phyloP scores from a whole-genome alignment of 2,329 filamentous ascomycete species.

The Fragosphaeria purpurea region DNA sequence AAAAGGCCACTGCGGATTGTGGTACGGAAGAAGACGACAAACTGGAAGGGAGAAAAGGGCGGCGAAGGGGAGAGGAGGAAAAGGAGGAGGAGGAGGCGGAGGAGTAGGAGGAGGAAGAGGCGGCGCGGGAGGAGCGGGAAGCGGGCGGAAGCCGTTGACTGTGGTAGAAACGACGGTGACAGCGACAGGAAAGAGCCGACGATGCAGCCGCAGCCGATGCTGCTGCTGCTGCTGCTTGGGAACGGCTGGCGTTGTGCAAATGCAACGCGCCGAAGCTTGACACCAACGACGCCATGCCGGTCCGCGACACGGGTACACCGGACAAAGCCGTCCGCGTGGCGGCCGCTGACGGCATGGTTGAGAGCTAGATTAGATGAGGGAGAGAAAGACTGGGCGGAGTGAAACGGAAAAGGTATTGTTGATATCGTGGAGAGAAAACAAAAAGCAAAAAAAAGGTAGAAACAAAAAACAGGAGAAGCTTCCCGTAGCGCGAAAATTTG shows the following conservation, averaged over 20 bases:
- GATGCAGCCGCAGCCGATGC: background rate
- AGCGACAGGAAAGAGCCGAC: background rate
- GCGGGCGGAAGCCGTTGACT: too few relatives aligned
- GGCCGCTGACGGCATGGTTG: slow-evolving; percentile 16
- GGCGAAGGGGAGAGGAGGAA: background rate
- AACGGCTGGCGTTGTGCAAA: background rate
- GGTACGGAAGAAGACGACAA: background rate
- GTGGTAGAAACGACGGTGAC: background rate
- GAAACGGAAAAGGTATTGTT: too few relatives aligned
- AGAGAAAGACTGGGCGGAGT: too few relatives aligned
- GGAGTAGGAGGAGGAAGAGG: background rate
- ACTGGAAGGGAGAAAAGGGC: background rate
- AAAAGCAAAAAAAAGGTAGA: too few relatives aligned
- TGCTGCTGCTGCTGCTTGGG: too few relatives aligned
- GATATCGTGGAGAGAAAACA: too few relatives aligned
- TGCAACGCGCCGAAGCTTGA: background rate
- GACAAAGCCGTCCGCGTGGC: slow-evolving; percentile 2
- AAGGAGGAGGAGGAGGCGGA: background rate
- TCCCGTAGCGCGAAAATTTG: too few relatives aligned
- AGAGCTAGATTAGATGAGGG: too few relatives aligned
- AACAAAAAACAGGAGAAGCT: too few relatives aligned
- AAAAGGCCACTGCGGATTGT: background rate
- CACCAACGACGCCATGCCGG: background rate
- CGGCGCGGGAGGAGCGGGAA: too few relatives aligned
- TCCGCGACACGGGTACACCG: background rate